Evolutionary conservation across 2,329 filamentous ascomycete species (phyloP).

Genomic region (Colletotrichum musae): DNA sequence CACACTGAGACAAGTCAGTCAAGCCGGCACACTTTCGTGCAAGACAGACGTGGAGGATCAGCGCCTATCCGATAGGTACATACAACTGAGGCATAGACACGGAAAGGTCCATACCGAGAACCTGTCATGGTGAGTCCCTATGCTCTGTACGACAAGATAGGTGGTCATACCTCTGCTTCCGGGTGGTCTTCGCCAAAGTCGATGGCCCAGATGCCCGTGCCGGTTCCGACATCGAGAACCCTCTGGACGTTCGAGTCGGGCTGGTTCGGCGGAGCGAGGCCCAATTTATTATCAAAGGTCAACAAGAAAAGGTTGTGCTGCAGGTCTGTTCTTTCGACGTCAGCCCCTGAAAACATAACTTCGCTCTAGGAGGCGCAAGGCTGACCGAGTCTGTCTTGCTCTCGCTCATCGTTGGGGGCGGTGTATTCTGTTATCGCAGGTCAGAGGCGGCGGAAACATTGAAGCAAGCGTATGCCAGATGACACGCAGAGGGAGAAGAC

Average conservation of each 20-base stretch:
- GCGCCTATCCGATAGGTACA: conserved; percentile 5
- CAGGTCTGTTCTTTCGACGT: conserved; percentile 52
- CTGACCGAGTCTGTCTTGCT: conserved; percentile 36
- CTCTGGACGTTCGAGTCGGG: conserved; percentile 23
- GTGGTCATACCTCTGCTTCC: conserved; percentile 44
- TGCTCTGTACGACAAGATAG: neutral
- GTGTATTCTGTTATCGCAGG: conserved; percentile 17
- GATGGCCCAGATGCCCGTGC: conserved; percentile 51
- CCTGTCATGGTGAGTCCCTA: conserved; percentile 17
- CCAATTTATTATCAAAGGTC: conserved; percentile 50
- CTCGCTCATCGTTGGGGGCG: conserved; percentile 31
- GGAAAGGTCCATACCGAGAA: conserved; percentile 56
- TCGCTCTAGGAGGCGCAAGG: conserved; percentile 1
- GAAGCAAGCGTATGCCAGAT: neutral
- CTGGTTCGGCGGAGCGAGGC: conserved; percentile 25
- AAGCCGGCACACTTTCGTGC: neutral
- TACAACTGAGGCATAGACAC: conserved; percentile 56
- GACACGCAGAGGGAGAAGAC: neutral
- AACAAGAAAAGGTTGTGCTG: conserved; percentile 68
- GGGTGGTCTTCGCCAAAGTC: conserved; percentile 57
- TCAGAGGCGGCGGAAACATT: neutral
- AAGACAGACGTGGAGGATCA: neutral
- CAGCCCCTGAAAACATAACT: neutral
- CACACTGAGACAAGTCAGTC: conserved; percentile 46
- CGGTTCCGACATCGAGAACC: conserved; percentile 47